A percentile compares a stretch with the other conserved stretches of the same genome.
Conservation (phyloP, 1,284 basidiomycete genomes). For the Phellopilus nigrolimitatus region DNA sequence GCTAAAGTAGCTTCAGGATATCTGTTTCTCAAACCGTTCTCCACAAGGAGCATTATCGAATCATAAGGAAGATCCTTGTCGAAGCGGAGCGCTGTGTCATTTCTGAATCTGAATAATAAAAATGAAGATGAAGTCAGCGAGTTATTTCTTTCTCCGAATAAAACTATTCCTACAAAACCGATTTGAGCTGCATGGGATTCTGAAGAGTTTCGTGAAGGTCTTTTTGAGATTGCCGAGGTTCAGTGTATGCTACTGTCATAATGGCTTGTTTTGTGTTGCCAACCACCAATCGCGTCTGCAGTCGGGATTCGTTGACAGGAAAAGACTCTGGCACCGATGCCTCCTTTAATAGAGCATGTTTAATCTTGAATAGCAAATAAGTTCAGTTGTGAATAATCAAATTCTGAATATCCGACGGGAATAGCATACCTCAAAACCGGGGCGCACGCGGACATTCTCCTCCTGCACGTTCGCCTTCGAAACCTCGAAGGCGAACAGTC, state of each 20-base stretch:
- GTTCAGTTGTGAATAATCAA: background rate
- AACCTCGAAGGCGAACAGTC: slow-evolving; percentile 52
- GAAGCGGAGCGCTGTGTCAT: slow-evolving; percentile 27
- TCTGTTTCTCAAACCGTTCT: slow-evolving; percentile 28
- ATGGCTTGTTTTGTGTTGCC: slow-evolving; percentile 25
- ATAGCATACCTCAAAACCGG: slow-evolving; percentile 39
- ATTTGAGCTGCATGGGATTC: slow-evolving; percentile 7
- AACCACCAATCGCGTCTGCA: slow-evolving; percentile 22
- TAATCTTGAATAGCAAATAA: background rate
- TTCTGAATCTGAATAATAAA: background rate
- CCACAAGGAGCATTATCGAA: slow-evolving; percentile 29
- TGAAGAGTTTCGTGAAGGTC: background rate
- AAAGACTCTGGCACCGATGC: background rate
- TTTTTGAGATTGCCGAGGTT: background rate
- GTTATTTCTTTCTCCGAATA: background rate
- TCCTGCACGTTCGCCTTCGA: slow-evolving; percentile 54
- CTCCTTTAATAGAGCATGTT: slow-evolving; percentile 4
- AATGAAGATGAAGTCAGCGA: slow-evolving; percentile 1
- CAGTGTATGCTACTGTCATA: slow-evolving; percentile 18
- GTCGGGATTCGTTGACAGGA: background rate
- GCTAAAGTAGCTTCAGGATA: slow-evolving; percentile 26
- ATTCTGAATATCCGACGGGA: no score
- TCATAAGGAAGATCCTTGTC: slow-evolving; percentile 27
- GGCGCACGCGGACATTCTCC: slow-evolving; percentile 39
- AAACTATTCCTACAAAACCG: slow-evolving; percentile 20